Base-by-base conservation (phyloP, 108 stramenopile species). In the Skeletonema potamos region DNA sequence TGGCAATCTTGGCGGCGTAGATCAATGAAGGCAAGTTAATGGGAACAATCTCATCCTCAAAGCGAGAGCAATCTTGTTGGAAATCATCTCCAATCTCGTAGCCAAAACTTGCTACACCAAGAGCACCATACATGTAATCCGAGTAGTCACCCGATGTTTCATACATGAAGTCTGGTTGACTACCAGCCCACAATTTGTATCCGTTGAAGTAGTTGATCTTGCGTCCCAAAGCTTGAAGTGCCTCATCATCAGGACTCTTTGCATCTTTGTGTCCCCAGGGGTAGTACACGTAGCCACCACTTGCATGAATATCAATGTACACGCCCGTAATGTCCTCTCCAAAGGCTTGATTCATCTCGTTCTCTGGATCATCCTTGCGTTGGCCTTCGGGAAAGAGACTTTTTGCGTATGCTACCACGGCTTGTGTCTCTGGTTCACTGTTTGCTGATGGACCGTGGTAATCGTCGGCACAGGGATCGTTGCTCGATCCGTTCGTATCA, bases 21-120 rank as follows among this genome's bases (percentile, higher is more conserved):
- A 63, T 18, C 28, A 88, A 46, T 17, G 84, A 62, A 27, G 51
- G 43, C 0, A 76, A 18, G 65, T 84, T 81, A 22, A 37, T 43
- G 6, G 70, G 62, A 0, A 80, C 18, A 13, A 84, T 71, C 13
- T 62, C 51, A 17, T 72, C 24, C 48, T 83, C 74, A 62, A 88
- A 86, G 29, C 46, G 43, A 18, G 33, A 24, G 34, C 87, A 88
- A 22, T 70, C 67, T 48, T 81, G 66, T 28, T 79, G 68, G 54
- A 84, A 86, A 1, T 58, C 66, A 8, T 70, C 54, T 4, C 87
- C 87, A 48, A 88, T 55, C 56, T 88, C 87, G 27, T 73, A 84
- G 2, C 72, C 74, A 24, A 83, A 56, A 32, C 77, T 68, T 17
- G 83, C 74, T 6, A 77, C 83, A n/a, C 87, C 82, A 0, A 76